Evolutionary conservation across 495 filamentous ascomycete genomes (phyloP), one percentile per base, ranked within the genome.

Genomic region (Lasiosphaeria hispida): DNA sequence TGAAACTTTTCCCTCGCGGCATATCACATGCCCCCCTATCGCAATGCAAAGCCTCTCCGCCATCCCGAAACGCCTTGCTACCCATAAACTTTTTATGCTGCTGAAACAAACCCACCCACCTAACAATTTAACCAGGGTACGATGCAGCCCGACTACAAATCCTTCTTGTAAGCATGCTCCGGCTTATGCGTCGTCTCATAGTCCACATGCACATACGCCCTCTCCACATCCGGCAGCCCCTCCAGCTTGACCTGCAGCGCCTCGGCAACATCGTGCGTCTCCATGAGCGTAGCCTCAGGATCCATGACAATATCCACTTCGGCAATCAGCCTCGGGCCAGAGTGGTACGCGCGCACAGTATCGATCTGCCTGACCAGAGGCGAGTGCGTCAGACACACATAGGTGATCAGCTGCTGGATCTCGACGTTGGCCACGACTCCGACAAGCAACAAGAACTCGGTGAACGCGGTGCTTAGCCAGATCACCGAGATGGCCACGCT

Each of bases 121-220:
- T 6, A 7, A 5, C 0, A 30, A 45, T 2, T n/a, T n/a, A n/a
- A n/a, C n/a, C n/a, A n/a, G n/a, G n/a, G n/a, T 19, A 30, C 10
- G 18, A 10, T 7, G n/a, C 43, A 15, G 3, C 42, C 7, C 10
- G 10, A 10, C 43, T 43, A 83, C 50, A 83, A 47, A 64, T 83
- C 81, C 69, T 84, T 84, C 70, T 81, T 81, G 43, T 66, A 75
- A 17, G 67, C 69, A 67, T 83, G 81, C 71, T 84, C 90, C 9
- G 94, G 94, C 75, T 96, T 96, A 71, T 98, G 94, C n/a, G 87
- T 92, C 7, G 91, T 76, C 79, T 98, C 94, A 63, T 93, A 97
- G 67, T 98, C 94, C 13, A 97, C 92, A 73, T 98, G 94, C 11
- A 97, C 94, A 74, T 97, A 98, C 1, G 92, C 91, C 59, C 94